Conservation (phyloP, 192 early-diverging fungal genomes). For the Dimargaris verticillata region DNA sequence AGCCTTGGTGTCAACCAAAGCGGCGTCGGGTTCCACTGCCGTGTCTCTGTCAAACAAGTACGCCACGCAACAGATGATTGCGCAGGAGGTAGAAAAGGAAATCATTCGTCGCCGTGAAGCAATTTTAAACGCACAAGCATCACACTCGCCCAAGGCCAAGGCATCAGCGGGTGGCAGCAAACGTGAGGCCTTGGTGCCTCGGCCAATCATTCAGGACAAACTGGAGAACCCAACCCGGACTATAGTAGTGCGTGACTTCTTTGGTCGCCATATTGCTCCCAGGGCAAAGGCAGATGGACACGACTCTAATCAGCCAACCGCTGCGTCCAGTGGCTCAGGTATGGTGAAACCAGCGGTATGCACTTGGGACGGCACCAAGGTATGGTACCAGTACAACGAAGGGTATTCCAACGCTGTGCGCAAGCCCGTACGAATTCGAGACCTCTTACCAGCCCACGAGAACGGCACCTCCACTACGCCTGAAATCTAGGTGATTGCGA, state of each 20-base stretch:
- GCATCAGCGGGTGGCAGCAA: neutral
- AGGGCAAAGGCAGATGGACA: conserved; percentile 11
- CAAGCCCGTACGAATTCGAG: conserved; percentile 45
- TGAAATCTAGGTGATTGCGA: too few species aligned
- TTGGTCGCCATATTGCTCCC: conserved; percentile 46
- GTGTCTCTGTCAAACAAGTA: conserved; percentile 46
- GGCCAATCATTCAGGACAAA: neutral
- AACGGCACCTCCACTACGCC: too few species aligned
- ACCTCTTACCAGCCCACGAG: conserved; percentile 24
- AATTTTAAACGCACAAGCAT: neutral
- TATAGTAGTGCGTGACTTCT: conserved; percentile 47
- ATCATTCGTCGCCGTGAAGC: conserved; percentile 4
- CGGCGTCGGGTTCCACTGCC: neutral
- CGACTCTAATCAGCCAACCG: conserved; percentile 10
- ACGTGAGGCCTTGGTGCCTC: conserved; percentile 5
- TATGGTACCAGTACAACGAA: conserved; percentile 70
- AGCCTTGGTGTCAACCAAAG: neutral
- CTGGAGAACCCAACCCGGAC: neutral
- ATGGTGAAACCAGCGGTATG: neutral
- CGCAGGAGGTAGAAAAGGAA: conserved; percentile 46
- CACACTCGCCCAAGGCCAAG: conserved; percentile 8
- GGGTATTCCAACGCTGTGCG: conserved; percentile 85
- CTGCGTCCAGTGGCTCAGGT: conserved; percentile 7
- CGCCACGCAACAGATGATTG: conserved; percentile 63
- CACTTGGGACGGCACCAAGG: conserved; percentile 16